Percentiles rank a stretch among this genome's conserved stretches.
Conservation (phyloP, 2,329 filamentous ascomycete species). For the Aspergillus flavus region DNA sequence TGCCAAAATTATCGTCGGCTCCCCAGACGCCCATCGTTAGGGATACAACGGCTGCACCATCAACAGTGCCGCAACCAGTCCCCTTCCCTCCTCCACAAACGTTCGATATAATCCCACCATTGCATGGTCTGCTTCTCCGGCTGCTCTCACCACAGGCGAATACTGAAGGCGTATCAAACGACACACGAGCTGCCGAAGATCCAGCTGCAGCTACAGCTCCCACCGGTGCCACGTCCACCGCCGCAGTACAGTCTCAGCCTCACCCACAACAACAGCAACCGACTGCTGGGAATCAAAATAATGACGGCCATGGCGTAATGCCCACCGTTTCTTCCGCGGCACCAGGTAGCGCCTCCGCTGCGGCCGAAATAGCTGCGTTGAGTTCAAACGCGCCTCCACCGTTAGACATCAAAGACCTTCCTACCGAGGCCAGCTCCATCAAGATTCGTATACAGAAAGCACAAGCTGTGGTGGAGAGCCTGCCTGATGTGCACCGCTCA, state of each 20-base stretch:
- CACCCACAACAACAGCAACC: conserved; percentile 30
- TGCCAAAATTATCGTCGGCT: conserved; percentile 42
- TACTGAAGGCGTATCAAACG: conserved; percentile 43
- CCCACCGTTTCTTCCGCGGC: conserved; percentile 32
- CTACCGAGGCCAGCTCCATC: conserved; percentile 73
- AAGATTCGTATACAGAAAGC: conserved; percentile 84
- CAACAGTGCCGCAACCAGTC: conserved; percentile 50
- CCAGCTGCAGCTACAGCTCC: conserved; percentile 29
- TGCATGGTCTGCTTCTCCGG: conserved; percentile 75
- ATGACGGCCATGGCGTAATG: conserved; percentile 27
- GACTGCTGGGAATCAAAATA: conserved; percentile 29
- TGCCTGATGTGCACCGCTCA: conserved; percentile 49
- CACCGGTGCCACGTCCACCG: conserved; percentile 16
- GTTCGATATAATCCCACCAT: conserved; percentile 82
- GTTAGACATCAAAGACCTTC: conserved; percentile 73
- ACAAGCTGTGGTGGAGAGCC: conserved; percentile 50
- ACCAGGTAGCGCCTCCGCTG: conserved; percentile 29
- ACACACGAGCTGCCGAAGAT: conserved; percentile 23
- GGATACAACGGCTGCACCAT: conserved; percentile 18
- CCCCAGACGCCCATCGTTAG: conserved; percentile 38
- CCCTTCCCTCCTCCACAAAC: conserved; percentile 74
- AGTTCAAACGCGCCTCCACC: conserved; percentile 42
- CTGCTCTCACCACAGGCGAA: conserved; percentile 58
- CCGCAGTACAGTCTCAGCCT: conserved; percentile 20
- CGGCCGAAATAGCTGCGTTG: conserved; percentile 27